phyloP scores from a whole-genome alignment of 1,139 yeast genomes.

The Barnettozyma hawaiiensis region DNA sequence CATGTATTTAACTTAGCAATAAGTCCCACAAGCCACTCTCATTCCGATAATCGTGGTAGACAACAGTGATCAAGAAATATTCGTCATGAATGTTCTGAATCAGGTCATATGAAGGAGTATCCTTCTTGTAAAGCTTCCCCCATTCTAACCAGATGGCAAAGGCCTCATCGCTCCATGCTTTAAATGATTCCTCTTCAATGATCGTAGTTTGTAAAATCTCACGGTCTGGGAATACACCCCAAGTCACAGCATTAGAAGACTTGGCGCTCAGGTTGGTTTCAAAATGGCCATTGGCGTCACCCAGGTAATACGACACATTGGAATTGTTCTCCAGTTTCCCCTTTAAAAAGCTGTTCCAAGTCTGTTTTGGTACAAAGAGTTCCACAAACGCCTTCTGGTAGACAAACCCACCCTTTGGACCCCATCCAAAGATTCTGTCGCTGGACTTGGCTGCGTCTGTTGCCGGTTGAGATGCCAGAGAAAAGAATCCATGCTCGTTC shows the following conservation, averaged over 20 bases:
- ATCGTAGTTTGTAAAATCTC: constrained; percentile 89
- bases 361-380: constrained; percentile 64
- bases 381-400: constrained; percentile 95
- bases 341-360: constrained; percentile 55
- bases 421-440: constrained; percentile 94
- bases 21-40: constrained; percentile 76
- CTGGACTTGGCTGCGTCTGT: constrained; percentile 69
- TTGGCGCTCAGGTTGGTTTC: constrained; percentile 50
- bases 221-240: constrained; percentile 97
- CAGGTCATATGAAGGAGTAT: constrained; percentile 46
- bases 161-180: constrained; percentile 98
- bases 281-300: constrained; percentile 55
- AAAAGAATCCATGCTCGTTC: constrained; percentile 71
- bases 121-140: constrained; percentile 65
- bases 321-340: constrained; percentile 45
- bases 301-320: constrained; percentile 64
- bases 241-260: constrained; percentile 76
- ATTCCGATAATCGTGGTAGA: constrained; percentile 77
- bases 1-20: constrained; percentile 30
- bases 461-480: constrained; percentile 95
- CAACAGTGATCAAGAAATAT: constrained; percentile 73
- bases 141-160: constrained; percentile 88
- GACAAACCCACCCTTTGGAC: constrained; percentile 83
- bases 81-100: constrained; percentile 55
- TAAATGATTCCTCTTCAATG: constrained; percentile 78